Conservation (phyloP, 192 early-diverging fungal species). For the Borealophlyctis nickersoniae region DNA sequence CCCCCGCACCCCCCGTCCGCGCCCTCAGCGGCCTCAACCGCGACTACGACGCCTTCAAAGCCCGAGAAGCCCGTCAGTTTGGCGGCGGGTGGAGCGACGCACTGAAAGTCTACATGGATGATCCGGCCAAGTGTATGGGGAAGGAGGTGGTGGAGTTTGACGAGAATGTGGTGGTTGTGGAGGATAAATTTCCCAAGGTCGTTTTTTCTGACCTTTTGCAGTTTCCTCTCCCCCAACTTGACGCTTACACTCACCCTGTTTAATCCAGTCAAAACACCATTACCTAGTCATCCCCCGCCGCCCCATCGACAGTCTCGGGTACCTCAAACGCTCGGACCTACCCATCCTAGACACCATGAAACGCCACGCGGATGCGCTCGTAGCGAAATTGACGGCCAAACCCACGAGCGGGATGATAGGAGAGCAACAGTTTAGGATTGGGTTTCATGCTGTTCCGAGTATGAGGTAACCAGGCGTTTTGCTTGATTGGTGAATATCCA, state of each 20-base stretch:
- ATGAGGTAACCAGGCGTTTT: conserved; percentile 37
- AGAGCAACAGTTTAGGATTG: conserved; percentile 44
- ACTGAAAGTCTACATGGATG: conserved; percentile 36
- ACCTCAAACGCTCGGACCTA: conserved; percentile 30
- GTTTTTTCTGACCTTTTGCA: neutral
- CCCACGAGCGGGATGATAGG: neutral
- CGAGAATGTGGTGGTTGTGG: conserved; percentile 43
- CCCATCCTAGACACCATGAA: conserved; percentile 32
- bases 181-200: conserved; percentile 56
- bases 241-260: conserved; percentile 1
- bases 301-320: conserved; percentile 33
- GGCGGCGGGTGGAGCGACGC: conserved; percentile 28
- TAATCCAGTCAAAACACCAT: conserved; percentile 29
- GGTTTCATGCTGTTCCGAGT: conserved; percentile 61
- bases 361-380: conserved; percentile 26
- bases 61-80: neutral
- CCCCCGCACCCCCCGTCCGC: neutral
- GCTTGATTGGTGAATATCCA: too few species aligned
- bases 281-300: conserved; percentile 53
- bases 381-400: neutral
- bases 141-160: conserved; percentile 39
- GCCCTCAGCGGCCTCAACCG: neutral
- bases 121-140: conserved; percentile 37
- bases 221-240: conserved; percentile 16
- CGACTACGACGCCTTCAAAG: neutral